phyloP scores from a whole-genome alignment of 2,329 filamentous ascomycete species.

The Hypoxylon sp. region DNA sequence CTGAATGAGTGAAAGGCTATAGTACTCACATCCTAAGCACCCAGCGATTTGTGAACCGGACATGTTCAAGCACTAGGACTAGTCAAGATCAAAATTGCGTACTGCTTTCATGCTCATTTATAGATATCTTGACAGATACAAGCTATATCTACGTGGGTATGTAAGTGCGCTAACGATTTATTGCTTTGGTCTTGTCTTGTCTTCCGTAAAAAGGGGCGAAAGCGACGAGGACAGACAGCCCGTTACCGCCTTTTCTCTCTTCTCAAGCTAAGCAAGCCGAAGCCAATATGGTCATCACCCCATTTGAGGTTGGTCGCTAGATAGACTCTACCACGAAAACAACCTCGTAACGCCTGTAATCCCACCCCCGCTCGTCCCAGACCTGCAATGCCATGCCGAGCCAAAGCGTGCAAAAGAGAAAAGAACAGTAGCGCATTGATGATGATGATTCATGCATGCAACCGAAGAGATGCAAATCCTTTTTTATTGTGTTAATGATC shows the following conservation, averaged over 20 bases:
- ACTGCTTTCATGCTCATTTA: neutral
- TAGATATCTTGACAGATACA: neutral
- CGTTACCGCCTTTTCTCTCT: too few relatives aligned
- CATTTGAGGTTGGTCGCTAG: too few relatives aligned
- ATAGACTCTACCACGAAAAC: neutral
- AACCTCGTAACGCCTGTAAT: neutral
- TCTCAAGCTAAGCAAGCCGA: too few relatives aligned
- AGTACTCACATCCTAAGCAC: too few relatives aligned
- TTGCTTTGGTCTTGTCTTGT: neutral
- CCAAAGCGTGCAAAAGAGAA: neutral
- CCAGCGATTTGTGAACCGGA: too few relatives aligned
- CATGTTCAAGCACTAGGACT: too few relatives aligned
- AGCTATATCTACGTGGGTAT: neutral
- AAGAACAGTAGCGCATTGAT: neutral
- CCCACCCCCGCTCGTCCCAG: neutral
- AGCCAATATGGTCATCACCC: too few relatives aligned
- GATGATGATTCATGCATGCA: neutral
- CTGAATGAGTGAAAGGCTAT: neutral
- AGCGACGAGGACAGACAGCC: too few relatives aligned
- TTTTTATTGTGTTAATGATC: too few relatives aligned
- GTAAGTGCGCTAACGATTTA: neutral
- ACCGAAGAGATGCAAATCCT: too few relatives aligned
- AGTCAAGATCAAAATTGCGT: too few relatives aligned
- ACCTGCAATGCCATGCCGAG: slow-evolving; percentile 4
- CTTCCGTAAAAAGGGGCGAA: too few relatives aligned